Evolutionary conservation across 106 monocot species (phyloP).

Genomic region (Cymbidium sinense): DNA sequence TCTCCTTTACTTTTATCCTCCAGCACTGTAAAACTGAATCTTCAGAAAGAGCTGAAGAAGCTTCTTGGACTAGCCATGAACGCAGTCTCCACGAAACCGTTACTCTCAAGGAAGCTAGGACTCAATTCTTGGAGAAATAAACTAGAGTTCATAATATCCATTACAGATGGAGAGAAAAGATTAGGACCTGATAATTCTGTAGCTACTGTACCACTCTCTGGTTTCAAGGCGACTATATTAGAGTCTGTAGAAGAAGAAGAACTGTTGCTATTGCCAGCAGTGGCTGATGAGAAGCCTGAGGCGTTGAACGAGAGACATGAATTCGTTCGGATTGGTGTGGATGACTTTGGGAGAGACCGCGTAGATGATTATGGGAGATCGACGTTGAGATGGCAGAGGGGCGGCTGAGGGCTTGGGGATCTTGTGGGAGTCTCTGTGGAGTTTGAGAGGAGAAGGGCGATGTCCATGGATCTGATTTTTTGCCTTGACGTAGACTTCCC

Average conservation of each 20-base stretch:
- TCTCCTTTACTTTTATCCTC: too few species aligned
- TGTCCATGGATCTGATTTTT: constrained; percentile 36
- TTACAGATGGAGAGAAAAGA: background rate
- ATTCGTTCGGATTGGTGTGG: constrained; percentile 46
- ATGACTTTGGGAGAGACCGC: constrained; percentile 56
- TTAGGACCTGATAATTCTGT: too few species aligned
- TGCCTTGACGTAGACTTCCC: background rate
- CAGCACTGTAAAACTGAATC: too few species aligned
- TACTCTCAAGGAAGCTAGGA: background rate
- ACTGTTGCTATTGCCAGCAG: background rate
- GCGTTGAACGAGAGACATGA: constrained; percentile 57
- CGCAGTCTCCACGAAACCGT: too few species aligned
- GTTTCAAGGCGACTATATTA: background rate
- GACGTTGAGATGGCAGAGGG: constrained; percentile 8
- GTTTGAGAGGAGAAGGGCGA: constrained; percentile 42
- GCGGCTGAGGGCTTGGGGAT: constrained; percentile 28
- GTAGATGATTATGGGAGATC: constrained; percentile 47
- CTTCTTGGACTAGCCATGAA: background rate
- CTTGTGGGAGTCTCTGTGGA: constrained; percentile 43
- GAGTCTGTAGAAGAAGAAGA: background rate
- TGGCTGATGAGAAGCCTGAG: constrained; percentile 39
- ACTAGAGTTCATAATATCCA: background rate
- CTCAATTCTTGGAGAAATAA: background rate
- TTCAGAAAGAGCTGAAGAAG: background rate
- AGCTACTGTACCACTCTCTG: background rate